Evolutionary conservation across 768 basidiomycete species (phyloP), one percentile per base, ranked within the genome.

Genomic region (Amanita molliuscula): DNA sequence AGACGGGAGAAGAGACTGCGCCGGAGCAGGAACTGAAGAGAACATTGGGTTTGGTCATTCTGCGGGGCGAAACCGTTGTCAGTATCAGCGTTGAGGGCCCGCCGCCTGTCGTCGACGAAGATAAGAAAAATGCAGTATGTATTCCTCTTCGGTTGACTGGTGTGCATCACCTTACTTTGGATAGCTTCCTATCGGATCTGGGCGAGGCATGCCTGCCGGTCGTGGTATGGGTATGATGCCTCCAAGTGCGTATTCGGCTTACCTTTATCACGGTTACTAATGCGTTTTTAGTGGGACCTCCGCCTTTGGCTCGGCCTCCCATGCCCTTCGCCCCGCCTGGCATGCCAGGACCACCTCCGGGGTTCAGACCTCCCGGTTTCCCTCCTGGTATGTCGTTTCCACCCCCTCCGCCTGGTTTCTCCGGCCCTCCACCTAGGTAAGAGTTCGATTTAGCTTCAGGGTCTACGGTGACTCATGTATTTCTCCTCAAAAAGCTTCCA

Each of bases 191-290:
- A 75, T 77, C 54, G 95, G 95, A 47, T 91, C 95, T 62, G 95
- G 95, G 55, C 82, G 90, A 54, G 95, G 94, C 58, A 84, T 92
- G 75, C 91, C 94, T 63, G 95, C 94, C 36, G 94, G 95, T 57
- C 84, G 95, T 58, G 95, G 95, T 51, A 95, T 97, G 81, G 90
- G 91, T 49, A 92, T 90, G 87, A 81, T 89, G 79, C 88, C 87
- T 49, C 84, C 87, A 1, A 78, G 87, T 88, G 64, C 50, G 84
- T 74, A 25, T 31, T 44, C 6, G 41, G 33, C 16, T 25, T 18
- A 35, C 8, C 10, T 51, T 37, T 47, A 50, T 46, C 33, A 55
- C 34, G 53, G 58, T 56, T 54, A 58, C 44, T 43, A 47, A 29
- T 37, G 29, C 44, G 52, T 55, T 35, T 54, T 37, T 54, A 86